phyloP scores from a whole-genome alignment of 345 rosid genomes.

The Lepidium didymum region DNA sequence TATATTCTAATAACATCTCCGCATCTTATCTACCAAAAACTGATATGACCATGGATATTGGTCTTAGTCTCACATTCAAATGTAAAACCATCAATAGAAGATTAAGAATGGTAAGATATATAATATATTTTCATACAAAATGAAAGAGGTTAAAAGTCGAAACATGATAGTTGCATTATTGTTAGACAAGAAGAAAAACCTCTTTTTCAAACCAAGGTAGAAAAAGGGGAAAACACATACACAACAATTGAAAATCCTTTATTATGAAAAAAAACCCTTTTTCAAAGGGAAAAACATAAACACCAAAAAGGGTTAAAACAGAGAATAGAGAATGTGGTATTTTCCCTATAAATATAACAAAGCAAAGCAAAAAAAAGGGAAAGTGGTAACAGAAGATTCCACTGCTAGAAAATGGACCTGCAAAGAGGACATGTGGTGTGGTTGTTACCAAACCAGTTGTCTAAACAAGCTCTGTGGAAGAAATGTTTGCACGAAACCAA shows the following conservation, averaged over 20 bases:
- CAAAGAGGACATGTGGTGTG: slow-evolving; percentile 74
- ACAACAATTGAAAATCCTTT: not conserved
- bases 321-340: not conserved
- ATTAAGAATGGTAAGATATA: not conserved
- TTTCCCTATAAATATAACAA: not conserved
- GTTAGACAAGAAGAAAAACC: not conserved
- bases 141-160: not conserved
- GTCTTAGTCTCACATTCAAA: not conserved
- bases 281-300: not conserved
- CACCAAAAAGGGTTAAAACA: slow-evolving; percentile 16
- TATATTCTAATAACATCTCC: no score
- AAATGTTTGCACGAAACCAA: slow-evolving; percentile 74
- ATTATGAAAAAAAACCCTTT: not conserved
- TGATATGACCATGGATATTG: not conserved
- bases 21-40: not conserved
- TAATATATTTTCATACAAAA: not conserved
- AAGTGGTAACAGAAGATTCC: slow-evolving; percentile 1
- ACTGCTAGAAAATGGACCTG: slow-evolving; percentile 45
- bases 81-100: not conserved
- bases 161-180: not conserved
- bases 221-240: slow-evolving; percentile 1
- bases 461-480: slow-evolving; percentile 68
- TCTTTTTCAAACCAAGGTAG: not conserved
- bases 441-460: slow-evolving; percentile 61
- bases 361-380: not conserved